Evolutionary conservation across 495 filamentous ascomycete genomes (phyloP), one percentile per base, ranked within the genome.

Genomic region (Stereocaulon alpinum): DNA sequence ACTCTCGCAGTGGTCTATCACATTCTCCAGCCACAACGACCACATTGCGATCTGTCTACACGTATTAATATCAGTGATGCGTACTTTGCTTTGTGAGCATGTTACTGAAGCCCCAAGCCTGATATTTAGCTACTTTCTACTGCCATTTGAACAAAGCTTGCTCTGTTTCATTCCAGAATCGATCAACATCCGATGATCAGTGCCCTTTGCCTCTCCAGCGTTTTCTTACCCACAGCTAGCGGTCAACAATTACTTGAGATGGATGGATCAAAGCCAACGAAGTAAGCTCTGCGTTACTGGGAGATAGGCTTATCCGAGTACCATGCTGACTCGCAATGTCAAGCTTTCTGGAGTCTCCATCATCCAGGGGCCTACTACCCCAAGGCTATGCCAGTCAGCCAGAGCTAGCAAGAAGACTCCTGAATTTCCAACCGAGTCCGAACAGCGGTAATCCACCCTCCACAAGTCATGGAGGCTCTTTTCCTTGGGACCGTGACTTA

Each of bases 371-470:
- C 27, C 27, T 51, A 4, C 7, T 51, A 3, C 17, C 29, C 32
- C 14, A 51, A 51, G 48, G 48, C 29, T 51, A 51, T 51, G 29
- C 29, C 48, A 34, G 17, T 51, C 29, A 51, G 29, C 48, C 29
- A 30, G 48, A 27, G 10, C 32, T 24, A 24, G 24, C 29, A 17
- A 51, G 1, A 30, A 24, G 47, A 32, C 47, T 50, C 22, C 47
- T 6, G 30, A 27, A 50, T 15, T 29, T 50, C 24, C 47, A 29
- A 12, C 4, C 17, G 10, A 18, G 17, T 32, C 48, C 48, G 32
- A 17, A 51, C 11, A 51, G 27, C 11, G 7, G 0, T n/a, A 3
- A 12, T 2, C 3, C 30, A 4, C 4, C 18, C 17, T 4, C 24
- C 2, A 32, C 10, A 30, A 20, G 29, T 29, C 18, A n/a, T 51